These are phyloP conservation scores for Antrodiella citrinella DNA, from an alignment of 768 basidiomycete species.

Conservation along the genomic window DNA sequence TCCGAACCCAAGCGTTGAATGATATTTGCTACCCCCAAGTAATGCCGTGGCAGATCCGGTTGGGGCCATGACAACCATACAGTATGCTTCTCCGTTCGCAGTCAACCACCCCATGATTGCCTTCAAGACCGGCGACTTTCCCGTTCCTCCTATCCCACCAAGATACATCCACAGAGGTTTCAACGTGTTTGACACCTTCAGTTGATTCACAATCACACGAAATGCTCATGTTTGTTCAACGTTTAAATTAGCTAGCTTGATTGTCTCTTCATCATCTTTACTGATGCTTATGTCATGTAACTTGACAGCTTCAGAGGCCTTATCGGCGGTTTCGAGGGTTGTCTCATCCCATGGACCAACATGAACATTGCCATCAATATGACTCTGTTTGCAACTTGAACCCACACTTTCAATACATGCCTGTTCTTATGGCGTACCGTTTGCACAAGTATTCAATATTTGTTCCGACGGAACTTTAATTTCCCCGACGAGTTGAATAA, in stretches of 20 bases:
- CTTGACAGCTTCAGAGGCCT: slow-evolving; percentile 3
- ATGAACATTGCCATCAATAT: slow-evolving; percentile 5
- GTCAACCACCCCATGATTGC: slow-evolving; percentile 9
- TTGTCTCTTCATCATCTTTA: background rate
- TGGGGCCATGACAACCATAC: slow-evolving; percentile 13
- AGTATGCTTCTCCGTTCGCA: slow-evolving; percentile 1
- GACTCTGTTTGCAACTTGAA: no score
- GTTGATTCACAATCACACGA: slow-evolving; percentile 14
- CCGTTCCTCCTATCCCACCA: slow-evolving; percentile 18
- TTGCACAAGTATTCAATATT: no score
- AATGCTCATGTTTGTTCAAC: slow-evolving; percentile 15
- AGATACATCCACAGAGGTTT: slow-evolving; percentile 13
- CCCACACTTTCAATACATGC: no score
- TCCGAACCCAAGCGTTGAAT: slow-evolving; percentile 11
- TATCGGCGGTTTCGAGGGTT: slow-evolving; percentile 1
- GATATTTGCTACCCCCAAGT: slow-evolving; percentile 17
- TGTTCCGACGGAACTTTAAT: no score
- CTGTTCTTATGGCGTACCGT: no score
- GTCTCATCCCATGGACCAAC: slow-evolving; percentile 5
- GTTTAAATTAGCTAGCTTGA: slow-evolving; percentile 9
- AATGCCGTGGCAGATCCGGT: slow-evolving; percentile 16
- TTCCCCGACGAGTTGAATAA: no score
- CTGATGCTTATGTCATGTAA: slow-evolving; percentile 16
- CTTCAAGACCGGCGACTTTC: slow-evolving; percentile 18
- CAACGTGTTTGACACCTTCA: background rate